These are phyloP conservation scores for Aphanomyces astaci DNA, from an alignment of 352 stramenopile species.

Conservation along the genomic window DNA sequence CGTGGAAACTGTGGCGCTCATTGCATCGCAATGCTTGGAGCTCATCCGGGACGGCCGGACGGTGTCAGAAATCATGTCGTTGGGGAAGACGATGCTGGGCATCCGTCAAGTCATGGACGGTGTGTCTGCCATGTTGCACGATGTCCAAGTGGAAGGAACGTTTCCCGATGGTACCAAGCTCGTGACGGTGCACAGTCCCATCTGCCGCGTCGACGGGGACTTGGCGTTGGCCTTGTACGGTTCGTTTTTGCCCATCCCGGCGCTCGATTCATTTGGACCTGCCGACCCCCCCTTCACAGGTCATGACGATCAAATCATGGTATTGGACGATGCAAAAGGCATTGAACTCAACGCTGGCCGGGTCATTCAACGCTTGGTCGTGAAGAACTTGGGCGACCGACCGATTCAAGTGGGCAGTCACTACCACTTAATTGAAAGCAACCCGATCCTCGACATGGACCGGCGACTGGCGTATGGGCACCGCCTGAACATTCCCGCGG, in stretches of 20 bases:
- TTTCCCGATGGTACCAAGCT: slow-evolving; percentile 98
- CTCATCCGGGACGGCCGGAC: slow-evolving; percentile 88
- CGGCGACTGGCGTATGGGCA: slow-evolving; percentile 85
- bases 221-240: slow-evolving; percentile 89
- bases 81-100: slow-evolving; percentile 79
- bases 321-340: slow-evolving; percentile 31
- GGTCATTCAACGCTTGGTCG: slow-evolving; percentile 68
- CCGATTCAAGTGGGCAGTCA: slow-evolving; percentile 93
- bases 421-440: slow-evolving; percentile 96
- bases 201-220: slow-evolving; percentile 84
- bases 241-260: slow-evolving; percentile 89
- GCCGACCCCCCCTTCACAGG: slow-evolving; percentile 16
- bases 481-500: slow-evolving; percentile 90
- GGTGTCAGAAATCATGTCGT: slow-evolving; percentile 83
- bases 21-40: slow-evolving; percentile 93
- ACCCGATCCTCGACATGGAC: slow-evolving; percentile 93
- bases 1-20: slow-evolving; percentile 88
- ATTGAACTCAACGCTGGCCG: slow-evolving; percentile 84
- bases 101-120: slow-evolving; percentile 88
- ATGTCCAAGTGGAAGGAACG: slow-evolving; percentile 96
- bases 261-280: slow-evolving; percentile 53
- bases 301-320: slow-evolving; percentile 51
- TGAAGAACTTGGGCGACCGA: slow-evolving; percentile 93
- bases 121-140: slow-evolving; percentile 83
- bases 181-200: slow-evolving; percentile 92